Evolutionary conservation across 1,284 basidiomycete genomes (phyloP), one percentile per base, ranked within the genome.

Genomic region (Malassezia vespertilionis): DNA sequence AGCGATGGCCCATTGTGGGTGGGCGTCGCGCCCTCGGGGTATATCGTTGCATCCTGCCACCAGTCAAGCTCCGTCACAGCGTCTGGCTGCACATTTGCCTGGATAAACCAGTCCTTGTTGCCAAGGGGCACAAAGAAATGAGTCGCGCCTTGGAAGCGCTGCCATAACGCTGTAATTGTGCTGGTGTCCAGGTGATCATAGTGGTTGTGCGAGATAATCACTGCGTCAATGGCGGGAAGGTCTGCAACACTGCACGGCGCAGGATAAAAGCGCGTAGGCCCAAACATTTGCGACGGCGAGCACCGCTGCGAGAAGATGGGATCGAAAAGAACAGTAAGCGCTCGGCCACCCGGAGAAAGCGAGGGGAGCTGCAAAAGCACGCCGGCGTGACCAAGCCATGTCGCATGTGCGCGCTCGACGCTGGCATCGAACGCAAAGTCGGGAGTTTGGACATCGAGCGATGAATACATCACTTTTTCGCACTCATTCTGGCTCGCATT

Each of bases 201-300:
- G 46, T 69, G 66, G 21, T 62, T 63, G 53, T 69, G 66, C 4
- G 63, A 65, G 50, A 69, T 69, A 35, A 63, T 33, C 35, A 65
- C 65, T 0, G 61, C 18, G 40, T 69, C 57, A 28, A 69, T 53
- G 4, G 52, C 54, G 9, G 66, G 66, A n/a, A 69, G 41, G 26
- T 51, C 59, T 1, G 38, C 39, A 11, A 63, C 38, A 3, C 41
- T n/a, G 36, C 64, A 65, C 2, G 66, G 66, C 15, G 65, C 40
- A 11, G 57, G 42, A 30, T 58, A 65, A 7, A 52, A 48, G 17
- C 66, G 51, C n/a, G 46, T 32, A 0, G 66, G 66, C 2, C 66
- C 66, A 5, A 58, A 49, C 6, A 57, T 43, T 36, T 64, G 61
- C 2, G 57, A 55, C 2, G 66, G 66, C 21, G 66, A 69, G 47